Evolutionary conservation across 2,329 filamentous ascomycete species (phyloP), one percentile per base, ranked within the genome.

Genomic region (Fusarium miscanthi): DNA sequence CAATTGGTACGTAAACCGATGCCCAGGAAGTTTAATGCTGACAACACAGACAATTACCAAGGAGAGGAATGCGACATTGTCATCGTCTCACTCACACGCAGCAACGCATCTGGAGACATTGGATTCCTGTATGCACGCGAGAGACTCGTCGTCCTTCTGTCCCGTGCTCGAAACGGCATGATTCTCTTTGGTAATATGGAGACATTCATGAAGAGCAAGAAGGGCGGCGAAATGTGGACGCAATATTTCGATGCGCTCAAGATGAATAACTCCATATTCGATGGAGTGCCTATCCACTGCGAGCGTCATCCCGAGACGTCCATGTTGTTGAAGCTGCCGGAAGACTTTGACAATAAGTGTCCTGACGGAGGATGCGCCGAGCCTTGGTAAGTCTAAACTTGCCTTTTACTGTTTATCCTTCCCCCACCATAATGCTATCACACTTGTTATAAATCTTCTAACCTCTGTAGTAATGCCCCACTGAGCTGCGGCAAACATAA

Each of bases 51-150:
- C 69, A 94, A 94, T 68, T 95, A 92, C 63, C 93, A 94, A 78
- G 92, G 93, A 3, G 92, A 94, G 75, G 92, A 95, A 71, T 90
- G 88, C 41, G 89, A 94, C 3, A 91, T 95, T 21, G 90, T 94
- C 0, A 87, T 95, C 12, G 88, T 84, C 0, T 92, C 90, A 0
- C 79, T 94, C 16, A 93, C 91, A 0, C 83, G 93, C 8, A 92
- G 91, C 77, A 94, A 94, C 69, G 63, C 75, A 0, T 76, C 77
- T 0, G 87, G 88, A 0, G 89, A 94, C 3, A 92, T 94, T 35
- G 92, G 93, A 0, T 94, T 94, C 77, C 89, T 94, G 84, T 77
- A 82, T 0, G 84, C 90, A 0, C 88, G 88, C 0, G 88, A 94
- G 72, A 85, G 93, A 2, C 78, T 94, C 1, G 94, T 94, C 23